Evolutionary conservation across 495 filamentous ascomycete genomes (phyloP).

Genomic region (Neurospora intermedia): DNA sequence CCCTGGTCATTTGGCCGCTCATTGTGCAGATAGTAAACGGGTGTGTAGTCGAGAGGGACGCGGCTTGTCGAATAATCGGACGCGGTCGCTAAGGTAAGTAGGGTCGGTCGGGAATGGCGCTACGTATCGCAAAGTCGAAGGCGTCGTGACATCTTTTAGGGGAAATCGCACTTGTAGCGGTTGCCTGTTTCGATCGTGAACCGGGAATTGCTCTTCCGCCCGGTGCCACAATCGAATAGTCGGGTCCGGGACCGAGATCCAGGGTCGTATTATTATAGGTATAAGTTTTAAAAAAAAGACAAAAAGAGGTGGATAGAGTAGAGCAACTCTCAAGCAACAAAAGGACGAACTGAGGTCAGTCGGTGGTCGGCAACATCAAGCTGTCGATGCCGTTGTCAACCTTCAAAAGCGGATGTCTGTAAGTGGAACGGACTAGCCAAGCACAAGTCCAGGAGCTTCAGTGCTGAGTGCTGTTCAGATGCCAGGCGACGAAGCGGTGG

Average conservation of each 20-base stretch:
- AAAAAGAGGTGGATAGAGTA: neutral
- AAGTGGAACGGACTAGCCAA: neutral
- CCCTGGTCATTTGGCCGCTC: conserved; percentile 49
- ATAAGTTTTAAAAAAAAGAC: neutral
- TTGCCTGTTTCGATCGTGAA: neutral
- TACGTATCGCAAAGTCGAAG: neutral
- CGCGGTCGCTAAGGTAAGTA: neutral
- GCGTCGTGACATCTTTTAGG: neutral
- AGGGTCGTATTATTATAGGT: neutral
- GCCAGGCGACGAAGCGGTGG: neutral
- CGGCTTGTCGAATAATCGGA: neutral
- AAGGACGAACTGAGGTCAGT: neutral
- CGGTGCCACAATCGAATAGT: neutral
- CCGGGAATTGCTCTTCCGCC: neutral
- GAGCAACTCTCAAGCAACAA: neutral
- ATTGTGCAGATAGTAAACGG: neutral
- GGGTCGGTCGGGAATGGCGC: neutral
- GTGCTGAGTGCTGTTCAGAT: neutral
- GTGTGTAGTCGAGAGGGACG: neutral
- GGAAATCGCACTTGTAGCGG: neutral
- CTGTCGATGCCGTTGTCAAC: neutral
- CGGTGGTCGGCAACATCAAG: neutral
- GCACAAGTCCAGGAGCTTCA: neutral
- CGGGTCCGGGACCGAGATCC: neutral
- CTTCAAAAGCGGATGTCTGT: neutral